phyloP scores from a whole-genome alignment of 306 rosid species.

The Alnus glutinosa region DNA sequence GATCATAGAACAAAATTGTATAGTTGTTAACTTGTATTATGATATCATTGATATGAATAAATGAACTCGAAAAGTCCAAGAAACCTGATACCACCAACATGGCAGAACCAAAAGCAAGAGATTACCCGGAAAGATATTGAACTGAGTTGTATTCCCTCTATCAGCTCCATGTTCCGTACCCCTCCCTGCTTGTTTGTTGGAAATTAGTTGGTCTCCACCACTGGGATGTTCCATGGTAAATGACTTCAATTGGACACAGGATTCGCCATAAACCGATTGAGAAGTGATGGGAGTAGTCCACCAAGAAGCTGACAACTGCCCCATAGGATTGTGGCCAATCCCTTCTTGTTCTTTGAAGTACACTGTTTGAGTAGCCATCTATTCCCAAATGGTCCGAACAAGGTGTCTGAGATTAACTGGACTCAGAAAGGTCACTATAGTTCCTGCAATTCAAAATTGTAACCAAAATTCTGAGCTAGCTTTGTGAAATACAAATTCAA shows the following conservation, averaged over 20 bases:
- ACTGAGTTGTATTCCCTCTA: conserved; percentile 59
- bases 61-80: conserved; percentile 13
- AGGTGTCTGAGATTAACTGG: conserved; percentile 3
- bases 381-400: conserved; percentile 24
- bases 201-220: conserved; percentile 51
- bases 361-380: conserved; percentile 69
- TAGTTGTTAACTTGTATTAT: background rate
- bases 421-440: background rate
- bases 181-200: conserved; percentile 45
- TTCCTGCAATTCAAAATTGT: conserved; percentile 34
- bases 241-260: conserved; percentile 63
- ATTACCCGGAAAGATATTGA: conserved; percentile 79
- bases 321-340: conserved; percentile 46
- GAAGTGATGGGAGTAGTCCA: conserved; percentile 62
- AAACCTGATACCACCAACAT: conserved; percentile 3
- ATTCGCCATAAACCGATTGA: conserved; percentile 55
- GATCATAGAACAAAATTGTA: background rate
- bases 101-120: conserved; percentile 9
- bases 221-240: conserved; percentile 51
- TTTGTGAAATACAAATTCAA: background rate
- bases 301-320: conserved; percentile 65
- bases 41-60: background rate
- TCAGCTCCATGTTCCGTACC: conserved; percentile 52
- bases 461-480: conserved; percentile 7
- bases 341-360: conserved; percentile 77